A percentile compares a stretch with the other conserved stretches of the same genome.
phyloP scores from a whole-genome alignment of 805 yeast genomes.

The Hanseniaspora jakobsenii region DNA sequence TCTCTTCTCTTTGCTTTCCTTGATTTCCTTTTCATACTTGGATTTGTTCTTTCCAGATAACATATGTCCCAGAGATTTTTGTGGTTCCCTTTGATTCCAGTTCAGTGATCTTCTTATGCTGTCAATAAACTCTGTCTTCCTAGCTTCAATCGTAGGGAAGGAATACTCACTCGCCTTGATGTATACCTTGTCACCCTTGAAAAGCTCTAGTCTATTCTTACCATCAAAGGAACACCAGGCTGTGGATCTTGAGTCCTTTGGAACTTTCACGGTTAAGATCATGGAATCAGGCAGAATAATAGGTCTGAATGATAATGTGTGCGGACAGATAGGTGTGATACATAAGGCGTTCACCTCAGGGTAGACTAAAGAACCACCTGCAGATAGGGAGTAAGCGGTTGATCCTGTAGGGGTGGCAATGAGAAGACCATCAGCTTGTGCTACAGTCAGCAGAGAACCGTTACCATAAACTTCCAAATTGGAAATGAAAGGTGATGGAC shows the following conservation, averaged over 20 bases:
- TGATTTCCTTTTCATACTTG: constrained; percentile 28
- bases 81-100: constrained; percentile 88
- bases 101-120: constrained; percentile 74
- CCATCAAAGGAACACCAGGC: constrained; percentile 99
- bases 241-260: constrained; percentile 67
- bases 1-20: constrained; percentile 2
- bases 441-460: constrained; percentile 69
- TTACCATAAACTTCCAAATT: constrained; percentile 84
- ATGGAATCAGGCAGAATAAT: constrained; percentile 88
- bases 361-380: constrained; percentile 90
- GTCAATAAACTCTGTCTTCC: constrained; percentile 68
- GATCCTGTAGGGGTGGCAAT: constrained; percentile 94
- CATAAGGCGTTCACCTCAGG: constrained; percentile 88
- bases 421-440: constrained; percentile 89
- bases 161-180: constrained; percentile 81
- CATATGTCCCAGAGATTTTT: constrained; percentile 61
- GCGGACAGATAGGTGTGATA: constrained; percentile 94
- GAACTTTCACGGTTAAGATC: constrained; percentile 70
- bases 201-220: constrained; percentile 66
- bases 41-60: constrained; percentile 45
- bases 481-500: constrained; percentile 86
- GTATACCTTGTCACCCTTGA: constrained; percentile 73
- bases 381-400: constrained; percentile 87
- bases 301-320: constrained; percentile 85
- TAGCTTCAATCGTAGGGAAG: constrained; percentile 79